phyloP scores from a whole-genome alignment of 2,329 filamentous ascomycete genomes.

The Plectosphaerella plurivora region DNA sequence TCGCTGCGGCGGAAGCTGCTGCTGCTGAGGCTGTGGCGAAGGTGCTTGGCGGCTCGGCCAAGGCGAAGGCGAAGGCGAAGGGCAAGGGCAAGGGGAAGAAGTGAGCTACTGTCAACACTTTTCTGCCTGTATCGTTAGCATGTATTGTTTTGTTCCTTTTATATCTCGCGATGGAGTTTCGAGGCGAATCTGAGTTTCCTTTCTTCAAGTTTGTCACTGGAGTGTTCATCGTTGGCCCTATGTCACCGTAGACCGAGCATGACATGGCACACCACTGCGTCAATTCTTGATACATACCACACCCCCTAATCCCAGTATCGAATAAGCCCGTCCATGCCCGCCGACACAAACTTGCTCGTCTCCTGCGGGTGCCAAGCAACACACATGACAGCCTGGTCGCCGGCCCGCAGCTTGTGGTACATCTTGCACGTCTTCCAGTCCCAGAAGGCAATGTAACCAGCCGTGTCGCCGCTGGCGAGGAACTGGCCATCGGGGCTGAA shows the following conservation, averaged over 20 bases:
- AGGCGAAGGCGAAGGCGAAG: neutral
- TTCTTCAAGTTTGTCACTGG: no score
- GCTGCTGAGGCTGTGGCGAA: neutral
- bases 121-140: no score
- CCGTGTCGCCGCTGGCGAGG: conserved; percentile 79
- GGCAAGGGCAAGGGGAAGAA: neutral
- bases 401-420: conserved; percentile 91
- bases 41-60: no score
- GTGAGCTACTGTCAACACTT: neutral
- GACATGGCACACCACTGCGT: no score
- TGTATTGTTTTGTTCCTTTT: no score
- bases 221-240: no score
- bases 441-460: conserved; percentile 92
- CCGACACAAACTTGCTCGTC: conserved; percentile 88
- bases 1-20: neutral
- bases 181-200: no score
- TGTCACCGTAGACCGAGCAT: no score
- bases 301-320: conserved; percentile 80
- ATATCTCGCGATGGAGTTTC: no score
- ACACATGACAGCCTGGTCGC: conserved; percentile 77
- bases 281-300: no score
- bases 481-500: conserved; percentile 92
- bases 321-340: conserved; percentile 82
- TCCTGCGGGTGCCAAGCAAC: conserved; percentile 97
- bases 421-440: conserved; percentile 99